Conservation (phyloP, 1,139 yeast genomes). For the Debaryomycetaceae sp. region DNA sequence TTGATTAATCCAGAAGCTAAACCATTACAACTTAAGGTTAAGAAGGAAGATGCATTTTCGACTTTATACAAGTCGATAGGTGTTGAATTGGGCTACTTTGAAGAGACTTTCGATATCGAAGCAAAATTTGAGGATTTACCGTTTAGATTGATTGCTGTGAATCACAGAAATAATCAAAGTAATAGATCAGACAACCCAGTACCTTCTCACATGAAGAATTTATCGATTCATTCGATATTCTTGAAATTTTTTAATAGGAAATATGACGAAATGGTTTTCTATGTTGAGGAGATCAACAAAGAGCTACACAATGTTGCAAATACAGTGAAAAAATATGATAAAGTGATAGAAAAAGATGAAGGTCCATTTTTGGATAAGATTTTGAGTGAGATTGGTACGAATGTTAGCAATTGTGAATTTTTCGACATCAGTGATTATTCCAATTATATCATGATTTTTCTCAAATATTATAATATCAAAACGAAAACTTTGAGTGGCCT, state of each 20-base stretch:
- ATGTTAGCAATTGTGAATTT: conserved; percentile 9
- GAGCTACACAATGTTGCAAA: conserved; percentile 25
- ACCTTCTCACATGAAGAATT: conserved; percentile 28
- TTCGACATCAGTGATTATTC: conserved; percentile 25
- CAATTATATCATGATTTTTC: conserved; percentile 49
- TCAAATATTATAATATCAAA: conserved; percentile 66
- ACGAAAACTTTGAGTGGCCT: conserved; percentile 58
- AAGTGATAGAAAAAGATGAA: neutral
- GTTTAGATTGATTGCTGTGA: conserved; percentile 63
- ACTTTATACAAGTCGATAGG: conserved; percentile 53
- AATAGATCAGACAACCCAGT: conserved; percentile 60
- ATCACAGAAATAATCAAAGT: conserved; percentile 72
- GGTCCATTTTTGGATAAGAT: neutral
- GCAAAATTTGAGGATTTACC: conserved; percentile 24
- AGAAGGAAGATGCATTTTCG: conserved; percentile 54
- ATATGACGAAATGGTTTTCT: conserved; percentile 47
- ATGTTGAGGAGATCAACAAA: conserved; percentile 41
- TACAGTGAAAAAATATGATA: conserved; percentile 5
- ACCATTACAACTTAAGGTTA: conserved; percentile 52
- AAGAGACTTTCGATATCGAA: conserved; percentile 20
- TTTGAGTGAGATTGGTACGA: conserved; percentile 12
- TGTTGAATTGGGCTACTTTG: conserved; percentile 33
- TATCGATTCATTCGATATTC: conserved; percentile 37
- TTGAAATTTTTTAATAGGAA: conserved; percentile 37
- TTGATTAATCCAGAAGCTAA: conserved; percentile 45